Conservation (phyloP, 2,329 filamentous ascomycete species). For the Colletotrichum sp. region DNA sequence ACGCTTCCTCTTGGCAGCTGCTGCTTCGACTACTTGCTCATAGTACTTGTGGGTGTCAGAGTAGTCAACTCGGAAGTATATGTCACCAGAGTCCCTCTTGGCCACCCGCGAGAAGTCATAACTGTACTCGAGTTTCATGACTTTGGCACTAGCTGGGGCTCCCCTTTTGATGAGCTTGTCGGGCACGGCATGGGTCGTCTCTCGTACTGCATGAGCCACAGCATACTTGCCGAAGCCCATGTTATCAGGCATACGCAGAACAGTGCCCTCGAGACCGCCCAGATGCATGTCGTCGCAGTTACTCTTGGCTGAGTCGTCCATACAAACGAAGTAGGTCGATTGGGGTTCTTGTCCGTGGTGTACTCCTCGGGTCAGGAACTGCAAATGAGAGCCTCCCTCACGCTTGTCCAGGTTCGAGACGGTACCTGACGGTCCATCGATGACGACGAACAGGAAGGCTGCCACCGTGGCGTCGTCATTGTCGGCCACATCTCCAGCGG, state of each 20-base stretch:
- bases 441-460: slow-evolving; percentile 35
- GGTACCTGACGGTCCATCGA: slow-evolving; percentile 35
- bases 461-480: neutral
- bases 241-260: neutral
- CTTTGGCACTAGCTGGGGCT: neutral
- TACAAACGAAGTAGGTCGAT: neutral
- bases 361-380: slow-evolving; percentile 16
- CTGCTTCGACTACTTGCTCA: neutral
- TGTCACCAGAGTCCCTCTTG: neutral
- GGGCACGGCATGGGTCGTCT: neutral
- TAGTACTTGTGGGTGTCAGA: neutral
- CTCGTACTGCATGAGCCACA: neutral
- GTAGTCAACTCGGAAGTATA: neutral
- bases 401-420: slow-evolving; percentile 40
- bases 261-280: neutral
- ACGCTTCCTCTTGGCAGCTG: neutral
- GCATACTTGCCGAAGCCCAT: neutral
- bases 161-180: neutral
- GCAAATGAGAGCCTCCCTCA: slow-evolving; percentile 47
- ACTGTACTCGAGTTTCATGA: neutral
- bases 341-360: neutral
- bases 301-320: neutral
- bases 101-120: neutral
- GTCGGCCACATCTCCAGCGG: neutral
- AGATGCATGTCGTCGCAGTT: neutral